Evolutionary conservation across 2,329 filamentous ascomycete genomes (phyloP).

Genomic region (Colletotrichum sp.): DNA sequence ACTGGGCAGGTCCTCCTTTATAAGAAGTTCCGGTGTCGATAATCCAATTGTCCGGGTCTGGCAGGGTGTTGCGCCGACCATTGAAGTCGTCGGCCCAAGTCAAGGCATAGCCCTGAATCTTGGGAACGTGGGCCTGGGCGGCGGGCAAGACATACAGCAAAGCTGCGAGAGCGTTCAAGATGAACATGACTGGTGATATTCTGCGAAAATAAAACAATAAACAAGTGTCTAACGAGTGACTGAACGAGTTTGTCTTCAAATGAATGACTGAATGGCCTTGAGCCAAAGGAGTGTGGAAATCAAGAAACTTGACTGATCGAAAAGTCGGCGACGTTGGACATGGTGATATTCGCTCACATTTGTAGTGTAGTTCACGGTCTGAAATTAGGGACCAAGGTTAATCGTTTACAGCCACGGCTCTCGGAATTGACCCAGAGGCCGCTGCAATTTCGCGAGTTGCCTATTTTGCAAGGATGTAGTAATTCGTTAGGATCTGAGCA

Average conservation of each 20-base stretch:
- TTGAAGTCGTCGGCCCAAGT: neutral
- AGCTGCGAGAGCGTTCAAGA: neutral
- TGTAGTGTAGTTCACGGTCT: neutral
- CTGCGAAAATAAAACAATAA: neutral
- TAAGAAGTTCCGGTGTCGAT: slow-evolving; percentile 48
- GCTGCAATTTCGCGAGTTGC: neutral
- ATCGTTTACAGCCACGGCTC: neutral
- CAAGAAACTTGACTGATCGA: neutral
- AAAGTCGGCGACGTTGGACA: neutral
- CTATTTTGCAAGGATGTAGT: neutral
- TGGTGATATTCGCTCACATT: neutral
- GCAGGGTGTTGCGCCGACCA: slow-evolving; percentile 22
- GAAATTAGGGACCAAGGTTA: neutral
- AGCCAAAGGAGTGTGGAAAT: neutral
- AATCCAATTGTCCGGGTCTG: slow-evolving; percentile 45
- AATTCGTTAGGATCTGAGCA: neutral
- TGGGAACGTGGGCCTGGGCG: neutral
- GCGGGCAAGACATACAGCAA: neutral
- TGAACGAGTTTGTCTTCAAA: neutral
- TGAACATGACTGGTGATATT: neutral
- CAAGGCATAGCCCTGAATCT: neutral
- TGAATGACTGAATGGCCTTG: neutral
- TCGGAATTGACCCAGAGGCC: neutral
- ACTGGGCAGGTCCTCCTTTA: slow-evolving; percentile 44
- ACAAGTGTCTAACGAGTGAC: neutral